These are phyloP conservation scores for Exophiala spinifera DNA, from an alignment of 2,329 filamentous ascomycete species.

Conservation along the genomic window DNA sequence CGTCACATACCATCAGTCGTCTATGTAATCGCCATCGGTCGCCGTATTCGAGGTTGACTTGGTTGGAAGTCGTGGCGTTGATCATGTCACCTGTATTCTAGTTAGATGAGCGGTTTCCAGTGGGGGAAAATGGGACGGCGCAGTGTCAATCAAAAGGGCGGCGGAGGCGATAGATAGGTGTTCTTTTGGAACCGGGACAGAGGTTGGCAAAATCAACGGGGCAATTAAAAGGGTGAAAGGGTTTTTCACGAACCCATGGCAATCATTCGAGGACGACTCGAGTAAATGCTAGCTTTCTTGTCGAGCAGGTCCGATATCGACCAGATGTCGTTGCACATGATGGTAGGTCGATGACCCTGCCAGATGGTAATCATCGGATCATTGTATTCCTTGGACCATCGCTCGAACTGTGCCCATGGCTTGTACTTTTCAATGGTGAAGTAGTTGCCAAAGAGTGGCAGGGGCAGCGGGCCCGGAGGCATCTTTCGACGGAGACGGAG, in stretches of 20 bases:
- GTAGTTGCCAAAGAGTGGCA: conserved; percentile 56
- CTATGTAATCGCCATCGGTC: conserved; percentile 42
- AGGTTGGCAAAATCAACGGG: no score
- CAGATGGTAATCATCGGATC: conserved; percentile 55
- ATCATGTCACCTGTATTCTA: conserved; percentile 34
- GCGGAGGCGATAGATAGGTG: no score
- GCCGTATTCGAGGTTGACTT: conserved; percentile 44
- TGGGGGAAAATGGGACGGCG: no score
- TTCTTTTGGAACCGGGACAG: no score
- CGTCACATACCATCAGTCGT: conserved; percentile 44
- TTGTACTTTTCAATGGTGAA: conserved; percentile 54
- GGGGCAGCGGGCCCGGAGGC: conserved; percentile 56
- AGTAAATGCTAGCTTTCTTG: conserved; percentile 35
- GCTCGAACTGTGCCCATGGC: conserved; percentile 58
- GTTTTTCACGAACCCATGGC: background rate
- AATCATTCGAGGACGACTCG: conserved; percentile 31
- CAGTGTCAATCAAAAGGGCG: no score
- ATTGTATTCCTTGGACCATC: conserved; percentile 50
- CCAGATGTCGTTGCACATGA: conserved; percentile 38
- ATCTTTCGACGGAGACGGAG: conserved; percentile 29
- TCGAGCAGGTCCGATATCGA: conserved; percentile 34
- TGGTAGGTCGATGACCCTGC: conserved; percentile 44
- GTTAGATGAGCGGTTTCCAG: background rate
- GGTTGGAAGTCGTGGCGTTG: conserved; percentile 38
- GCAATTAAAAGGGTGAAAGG: no score